phyloP scores from a whole-genome alignment of 768 basidiomycete genomes.

The Fistulinella prunicolor region DNA sequence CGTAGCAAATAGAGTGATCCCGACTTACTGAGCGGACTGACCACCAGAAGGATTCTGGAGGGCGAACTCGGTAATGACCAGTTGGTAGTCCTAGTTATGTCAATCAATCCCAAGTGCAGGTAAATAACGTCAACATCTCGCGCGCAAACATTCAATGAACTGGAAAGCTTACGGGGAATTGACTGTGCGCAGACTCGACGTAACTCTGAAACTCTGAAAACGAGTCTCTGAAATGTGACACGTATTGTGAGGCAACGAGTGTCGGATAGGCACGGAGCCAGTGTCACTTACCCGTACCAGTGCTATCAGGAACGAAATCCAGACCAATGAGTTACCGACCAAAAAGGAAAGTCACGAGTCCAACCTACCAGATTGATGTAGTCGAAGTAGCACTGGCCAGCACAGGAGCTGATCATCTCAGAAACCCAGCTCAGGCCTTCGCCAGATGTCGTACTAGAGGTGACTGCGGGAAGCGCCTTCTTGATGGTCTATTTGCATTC shows the following conservation, averaged over 20 bases:
- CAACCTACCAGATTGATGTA: conserved; percentile 34
- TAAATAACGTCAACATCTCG: conserved; percentile 3
- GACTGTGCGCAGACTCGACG: conserved; percentile 24
- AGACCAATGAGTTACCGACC: background rate
- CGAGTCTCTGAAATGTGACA: conserved; percentile 12
- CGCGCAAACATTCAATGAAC: too few species aligned
- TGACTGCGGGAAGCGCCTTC: conserved; percentile 38
- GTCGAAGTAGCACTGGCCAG: conserved; percentile 34
- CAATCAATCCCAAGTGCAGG: background rate
- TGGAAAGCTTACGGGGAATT: conserved; percentile 26
- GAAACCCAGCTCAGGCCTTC: conserved; percentile 36
- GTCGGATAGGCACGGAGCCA: background rate
- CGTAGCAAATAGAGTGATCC: background rate
- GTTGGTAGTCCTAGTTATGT: conserved; percentile 14
- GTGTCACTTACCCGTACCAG: conserved; percentile 28
- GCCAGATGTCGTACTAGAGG: conserved; percentile 31
- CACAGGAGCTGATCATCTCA: conserved; percentile 35
- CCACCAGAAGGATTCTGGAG: conserved; percentile 31
- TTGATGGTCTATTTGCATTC: conserved; percentile 28
- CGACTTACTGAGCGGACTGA: conserved; percentile 31
- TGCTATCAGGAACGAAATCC: conserved; percentile 11
- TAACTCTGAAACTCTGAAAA: conserved; percentile 31
- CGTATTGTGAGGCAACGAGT: background rate
- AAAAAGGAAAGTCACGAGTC: background rate
- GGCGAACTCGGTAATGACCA: conserved; percentile 35